These are phyloP conservation scores for Lachnellula occidentalis DNA, from an alignment of 2,329 filamentous ascomycete species.

Conservation along the genomic window DNA sequence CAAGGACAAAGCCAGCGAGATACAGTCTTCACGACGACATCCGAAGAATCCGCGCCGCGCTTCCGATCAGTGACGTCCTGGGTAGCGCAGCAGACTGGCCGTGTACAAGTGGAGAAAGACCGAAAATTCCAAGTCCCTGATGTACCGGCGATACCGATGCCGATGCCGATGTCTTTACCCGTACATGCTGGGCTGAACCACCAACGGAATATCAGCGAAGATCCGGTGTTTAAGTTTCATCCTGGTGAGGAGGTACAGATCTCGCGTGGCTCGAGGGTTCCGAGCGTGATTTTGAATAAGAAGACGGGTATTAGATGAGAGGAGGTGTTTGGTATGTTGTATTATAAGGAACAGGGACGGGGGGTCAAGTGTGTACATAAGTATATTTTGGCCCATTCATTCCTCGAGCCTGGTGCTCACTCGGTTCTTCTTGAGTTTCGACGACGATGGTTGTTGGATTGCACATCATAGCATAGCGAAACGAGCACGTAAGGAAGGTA, in stretches of 20 bases:
- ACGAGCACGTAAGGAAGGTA: too few species aligned
- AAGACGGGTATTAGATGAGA: constrained; percentile 22
- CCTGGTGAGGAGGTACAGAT: constrained; percentile 29
- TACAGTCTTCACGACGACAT: constrained; percentile 29
- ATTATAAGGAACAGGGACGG: not conserved
- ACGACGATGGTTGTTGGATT: not conserved
- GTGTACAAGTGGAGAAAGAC: constrained; percentile 40
- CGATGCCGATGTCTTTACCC: constrained; percentile 18
- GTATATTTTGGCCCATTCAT: not conserved
- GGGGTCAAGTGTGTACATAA: constrained; percentile 15
- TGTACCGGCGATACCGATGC: constrained; percentile 26
- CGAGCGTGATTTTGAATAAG: constrained; percentile 28
- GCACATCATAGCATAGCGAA: not conserved
- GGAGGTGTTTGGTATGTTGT: constrained; percentile 2
- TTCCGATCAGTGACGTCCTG: constrained; percentile 57
- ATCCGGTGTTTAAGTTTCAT: constrained; percentile 28
- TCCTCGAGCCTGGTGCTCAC: constrained; percentile 22
- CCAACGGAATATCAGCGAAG: constrained; percentile 26
- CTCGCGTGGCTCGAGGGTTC: constrained; percentile 23
- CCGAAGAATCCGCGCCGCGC: constrained; percentile 37
- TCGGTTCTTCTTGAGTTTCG: not conserved
- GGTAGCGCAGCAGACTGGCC: constrained; percentile 58
- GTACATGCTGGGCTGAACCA: constrained; percentile 7
- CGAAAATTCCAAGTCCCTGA: constrained; percentile 33
- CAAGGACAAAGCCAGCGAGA: constrained; percentile 26